phyloP scores from a whole-genome alignment of 2,329 filamentous ascomycete species.

The Trichoderma pleuroti region DNA sequence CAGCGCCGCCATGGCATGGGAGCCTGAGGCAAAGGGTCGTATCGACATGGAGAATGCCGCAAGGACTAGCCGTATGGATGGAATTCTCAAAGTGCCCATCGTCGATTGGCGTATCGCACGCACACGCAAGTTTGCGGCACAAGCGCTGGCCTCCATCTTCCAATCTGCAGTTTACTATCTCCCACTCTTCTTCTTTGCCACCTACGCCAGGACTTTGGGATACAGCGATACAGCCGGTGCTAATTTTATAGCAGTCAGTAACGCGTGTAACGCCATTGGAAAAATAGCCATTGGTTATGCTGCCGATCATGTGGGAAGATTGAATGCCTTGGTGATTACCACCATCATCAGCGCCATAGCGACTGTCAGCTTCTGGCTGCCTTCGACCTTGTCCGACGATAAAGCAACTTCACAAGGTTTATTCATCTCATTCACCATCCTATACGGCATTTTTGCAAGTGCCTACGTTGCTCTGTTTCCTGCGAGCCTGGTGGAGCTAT shows the following conservation, averaged over 20 bases:
- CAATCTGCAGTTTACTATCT: slow-evolving; percentile 12
- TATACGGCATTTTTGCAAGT: slow-evolving; percentile 4
- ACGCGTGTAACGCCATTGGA: not conserved
- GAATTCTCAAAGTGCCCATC: not conserved
- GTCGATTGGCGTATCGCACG: slow-evolving; percentile 1
- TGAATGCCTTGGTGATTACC: not conserved
- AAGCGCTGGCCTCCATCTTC: slow-evolving; percentile 2
- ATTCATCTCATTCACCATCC: not conserved
- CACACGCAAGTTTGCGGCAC: not conserved
- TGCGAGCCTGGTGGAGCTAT: slow-evolving; percentile 3
- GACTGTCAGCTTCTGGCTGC: not conserved
- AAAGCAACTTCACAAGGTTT: not conserved
- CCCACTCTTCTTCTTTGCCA: slow-evolving; percentile 9
- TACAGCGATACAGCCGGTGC: slow-evolving; percentile 11
- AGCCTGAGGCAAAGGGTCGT: not conserved
- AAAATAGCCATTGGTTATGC: slow-evolving; percentile 8
- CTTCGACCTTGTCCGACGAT: not conserved
- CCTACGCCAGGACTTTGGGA: slow-evolving; percentile 1
- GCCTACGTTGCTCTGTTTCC: slow-evolving; percentile 5
- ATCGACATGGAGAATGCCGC: not conserved
- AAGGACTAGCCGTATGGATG: not conserved
- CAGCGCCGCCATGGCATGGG: not conserved
- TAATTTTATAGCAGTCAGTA: slow-evolving; percentile 4
- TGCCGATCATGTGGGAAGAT: not conserved
- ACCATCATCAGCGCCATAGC: not conserved